These are phyloP conservation scores for Mycena indigotica DNA, from an alignment of 768 basidiomycete genomes.

Conservation along the genomic window DNA sequence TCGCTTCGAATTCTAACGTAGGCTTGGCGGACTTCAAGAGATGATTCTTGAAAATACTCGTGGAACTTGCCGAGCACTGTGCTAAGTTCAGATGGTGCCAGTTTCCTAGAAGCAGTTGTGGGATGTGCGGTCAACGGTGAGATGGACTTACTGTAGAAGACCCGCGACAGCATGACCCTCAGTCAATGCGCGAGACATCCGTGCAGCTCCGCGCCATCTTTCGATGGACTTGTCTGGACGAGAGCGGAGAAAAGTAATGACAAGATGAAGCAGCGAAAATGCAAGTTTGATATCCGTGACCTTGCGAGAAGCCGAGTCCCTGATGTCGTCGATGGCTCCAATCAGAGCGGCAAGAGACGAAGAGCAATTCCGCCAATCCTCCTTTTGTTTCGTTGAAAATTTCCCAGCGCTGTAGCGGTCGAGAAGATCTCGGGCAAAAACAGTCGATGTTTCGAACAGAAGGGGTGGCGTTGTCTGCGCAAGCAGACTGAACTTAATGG, in stretches of 20 bases:
- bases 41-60: constrained; percentile 38
- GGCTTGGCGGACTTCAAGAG: constrained; percentile 31
- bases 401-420: constrained; percentile 33
- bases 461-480: constrained; percentile 32
- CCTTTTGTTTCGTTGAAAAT: constrained; percentile 7
- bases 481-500: constrained; percentile 56
- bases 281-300: constrained; percentile 5
- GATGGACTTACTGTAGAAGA: constrained; percentile 25
- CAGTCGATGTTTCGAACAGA: constrained; percentile 21
- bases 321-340: constrained; percentile 25
- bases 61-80: constrained; percentile 45
- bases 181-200: background rate
- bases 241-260: background rate
- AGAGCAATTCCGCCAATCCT: constrained; percentile 29
- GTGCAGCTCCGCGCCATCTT: constrained; percentile 7
- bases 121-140: too few species aligned
- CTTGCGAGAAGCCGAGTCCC: background rate
- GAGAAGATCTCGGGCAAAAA: constrained; percentile 39
- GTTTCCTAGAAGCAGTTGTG: constrained; percentile 14
- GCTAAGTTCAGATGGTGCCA: constrained; percentile 18
- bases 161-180: background rate
- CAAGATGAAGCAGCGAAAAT: background rate
- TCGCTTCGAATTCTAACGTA: constrained; percentile 35
- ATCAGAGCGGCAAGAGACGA: constrained; percentile 32
- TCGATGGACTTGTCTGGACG: constrained; percentile 6